Conservation (phyloP, 164 flowering plant species). For the Vitis riparia region DNA sequence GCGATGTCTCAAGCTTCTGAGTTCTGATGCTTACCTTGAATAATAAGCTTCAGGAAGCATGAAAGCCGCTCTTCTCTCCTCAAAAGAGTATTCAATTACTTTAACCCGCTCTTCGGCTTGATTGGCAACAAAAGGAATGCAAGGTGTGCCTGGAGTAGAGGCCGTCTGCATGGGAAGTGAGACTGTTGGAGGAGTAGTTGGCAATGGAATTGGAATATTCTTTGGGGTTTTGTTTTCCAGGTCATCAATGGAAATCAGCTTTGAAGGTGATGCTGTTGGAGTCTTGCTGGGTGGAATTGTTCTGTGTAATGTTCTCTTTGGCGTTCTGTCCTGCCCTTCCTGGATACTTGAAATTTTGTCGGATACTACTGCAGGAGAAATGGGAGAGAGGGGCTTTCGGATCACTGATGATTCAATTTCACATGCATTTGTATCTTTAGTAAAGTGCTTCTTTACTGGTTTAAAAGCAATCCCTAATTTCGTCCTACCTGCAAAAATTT, state of each 20-base stretch:
- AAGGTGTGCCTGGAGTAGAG: slow-evolving; percentile 33
- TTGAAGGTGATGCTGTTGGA: slow-evolving; percentile 23
- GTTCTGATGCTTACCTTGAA: neutral
- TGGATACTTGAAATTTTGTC: slow-evolving; percentile 17
- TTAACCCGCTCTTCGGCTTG: slow-evolving; percentile 5
- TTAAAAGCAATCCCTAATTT: slow-evolving; percentile 10
- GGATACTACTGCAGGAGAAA: slow-evolving; percentile 21
- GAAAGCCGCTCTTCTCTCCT: slow-evolving; percentile 67
- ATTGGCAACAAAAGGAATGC: slow-evolving; percentile 6
- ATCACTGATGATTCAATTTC: slow-evolving; percentile 6
- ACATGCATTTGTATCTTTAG: slow-evolving; percentile 11
- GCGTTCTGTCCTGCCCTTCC: slow-evolving; percentile 14
- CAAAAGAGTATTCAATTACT: slow-evolving; percentile 57
- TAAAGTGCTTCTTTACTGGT: slow-evolving; percentile 14
- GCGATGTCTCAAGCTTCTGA: slow-evolving; percentile 2
- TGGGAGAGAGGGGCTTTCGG: slow-evolving; percentile 44
- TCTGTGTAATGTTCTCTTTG: neutral
- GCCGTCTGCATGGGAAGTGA: slow-evolving; percentile 34
- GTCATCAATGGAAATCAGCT: slow-evolving; percentile 4
- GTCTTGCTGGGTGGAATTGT: slow-evolving; percentile 10
- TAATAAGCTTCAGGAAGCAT: slow-evolving; percentile 9
- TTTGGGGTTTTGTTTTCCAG: slow-evolving; percentile 36
- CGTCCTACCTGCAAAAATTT: slow-evolving; percentile 29
- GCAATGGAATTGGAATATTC: slow-evolving; percentile 24
- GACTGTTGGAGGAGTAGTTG: slow-evolving; percentile 31